Base-by-base conservation (phyloP, 1,139 yeast genomes). In the Wickerhamomyces sp. region DNA sequence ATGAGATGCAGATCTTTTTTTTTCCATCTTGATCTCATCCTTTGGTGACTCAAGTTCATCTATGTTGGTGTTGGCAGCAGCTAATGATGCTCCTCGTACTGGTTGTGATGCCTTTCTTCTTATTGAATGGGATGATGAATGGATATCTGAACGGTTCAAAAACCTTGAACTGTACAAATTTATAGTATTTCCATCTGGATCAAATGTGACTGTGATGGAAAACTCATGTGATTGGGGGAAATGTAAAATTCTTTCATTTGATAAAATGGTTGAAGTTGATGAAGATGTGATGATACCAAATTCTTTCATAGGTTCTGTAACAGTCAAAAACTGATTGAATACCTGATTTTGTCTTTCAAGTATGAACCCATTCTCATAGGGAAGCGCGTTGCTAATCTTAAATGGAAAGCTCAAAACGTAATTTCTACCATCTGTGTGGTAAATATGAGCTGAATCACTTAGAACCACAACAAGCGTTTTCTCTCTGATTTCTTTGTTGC, bases 231-330 rank as follows among this genome's bases (percentile, higher is more conserved):
- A 47, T 12, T 49, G 41, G 1, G 86, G 85, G 48, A 77, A 78
- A 19, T 67, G 58, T 33, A 76, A 54, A 31, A 86, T 56, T 39
- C 71, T 74, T 54, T 86, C 95, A 33, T 67, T 64, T 2, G 74
- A 62, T 0, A 82, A 70, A 12, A 87, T 74, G 1, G 81, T 76
- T 1, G 88, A 74, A 0, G 85, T 80, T 1, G 92, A 78, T 0
- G 89, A 79, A 0, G 92, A 77, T 0, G 80, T 75, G 3, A 86
- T 75, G 6, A 76, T 64, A 2, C 90, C 81, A 37, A 82, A 66
- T 18, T 85, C 90, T 4, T 76, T 76, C 35, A 81, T 64, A 2
- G 95, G 90, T 51, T 83, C 90, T 1, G 76, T 71, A 47, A 86
- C 60, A 0, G 88, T 73, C 44, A 83, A 64, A 49, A 85, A 78